These are phyloP conservation scores for Chlorella sp. DNA, from an alignment of 139 green algal species.

Conservation along the genomic window DNA sequence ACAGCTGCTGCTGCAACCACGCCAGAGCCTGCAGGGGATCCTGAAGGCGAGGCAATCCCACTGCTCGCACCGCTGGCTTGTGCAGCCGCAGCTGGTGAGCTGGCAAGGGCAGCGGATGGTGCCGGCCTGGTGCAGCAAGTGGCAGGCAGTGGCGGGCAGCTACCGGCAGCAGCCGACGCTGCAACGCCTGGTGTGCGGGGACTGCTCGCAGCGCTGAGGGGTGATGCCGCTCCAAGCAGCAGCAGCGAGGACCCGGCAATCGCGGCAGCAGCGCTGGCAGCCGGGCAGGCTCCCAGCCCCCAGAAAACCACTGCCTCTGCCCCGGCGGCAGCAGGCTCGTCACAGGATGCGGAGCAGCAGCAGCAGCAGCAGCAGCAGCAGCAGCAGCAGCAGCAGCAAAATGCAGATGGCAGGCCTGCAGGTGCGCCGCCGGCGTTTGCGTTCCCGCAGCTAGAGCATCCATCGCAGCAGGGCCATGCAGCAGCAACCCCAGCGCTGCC, in stretches of 20 bases:
- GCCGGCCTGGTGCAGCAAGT: no score
- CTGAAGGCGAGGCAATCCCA: no score
- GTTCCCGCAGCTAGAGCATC: neutral
- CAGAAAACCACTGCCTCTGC: neutral
- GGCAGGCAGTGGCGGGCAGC: no score
- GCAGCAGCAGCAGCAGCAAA: neutral
- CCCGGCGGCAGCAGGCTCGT: neutral
- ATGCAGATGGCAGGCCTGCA: neutral
- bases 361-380: neutral
- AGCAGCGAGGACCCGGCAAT: slow-evolving; percentile 24
- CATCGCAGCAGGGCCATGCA: neutral
- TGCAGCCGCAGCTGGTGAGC: neutral
- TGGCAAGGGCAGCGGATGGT: neutral
- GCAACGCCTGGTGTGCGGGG: neutral
- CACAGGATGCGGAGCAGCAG: neutral
- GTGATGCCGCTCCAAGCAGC: slow-evolving; percentile 27
- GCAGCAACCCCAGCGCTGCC: slow-evolving; percentile 4
- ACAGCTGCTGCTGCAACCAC: neutral
- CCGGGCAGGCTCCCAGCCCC: neutral
- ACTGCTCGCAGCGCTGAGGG: slow-evolving; percentile 10
- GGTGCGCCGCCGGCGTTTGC: neutral
- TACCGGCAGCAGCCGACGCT: no score
- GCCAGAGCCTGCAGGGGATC: neutral
- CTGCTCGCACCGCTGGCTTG: no score
- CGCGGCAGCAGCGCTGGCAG: neutral